phyloP scores from a whole-genome alignment of 2,329 filamentous ascomycete genomes.

The Botrytis pseudocinerea region DNA sequence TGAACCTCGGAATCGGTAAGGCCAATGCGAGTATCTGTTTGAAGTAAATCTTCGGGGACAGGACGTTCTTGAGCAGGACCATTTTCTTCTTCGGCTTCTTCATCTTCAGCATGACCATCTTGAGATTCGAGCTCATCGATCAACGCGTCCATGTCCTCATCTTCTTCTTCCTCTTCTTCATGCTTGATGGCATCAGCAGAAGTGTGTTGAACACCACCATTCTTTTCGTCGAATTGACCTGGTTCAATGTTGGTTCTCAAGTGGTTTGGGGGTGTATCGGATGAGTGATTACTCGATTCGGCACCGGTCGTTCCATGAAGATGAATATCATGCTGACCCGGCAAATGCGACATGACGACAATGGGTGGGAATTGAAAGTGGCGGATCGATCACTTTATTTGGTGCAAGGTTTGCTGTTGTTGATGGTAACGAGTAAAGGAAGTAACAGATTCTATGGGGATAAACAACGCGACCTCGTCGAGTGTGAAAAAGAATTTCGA shows the following conservation, averaged over 20 bases:
- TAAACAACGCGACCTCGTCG: constrained; percentile 17
- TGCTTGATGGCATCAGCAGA: constrained; percentile 41
- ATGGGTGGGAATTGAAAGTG: neutral
- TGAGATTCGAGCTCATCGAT: constrained; percentile 85
- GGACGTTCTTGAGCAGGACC: constrained; percentile 55
- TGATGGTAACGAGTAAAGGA: constrained; percentile 9
- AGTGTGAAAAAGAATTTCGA: constrained; percentile 20
- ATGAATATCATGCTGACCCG: neutral
- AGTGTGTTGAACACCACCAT: constrained; percentile 1
- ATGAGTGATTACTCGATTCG: constrained; percentile 26
- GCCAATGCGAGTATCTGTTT: constrained; percentile 73
- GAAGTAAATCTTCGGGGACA: constrained; percentile 72
- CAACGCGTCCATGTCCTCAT: constrained; percentile 81
- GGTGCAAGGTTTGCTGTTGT: neutral
- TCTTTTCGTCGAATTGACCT: constrained; percentile 66
- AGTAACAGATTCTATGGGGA: constrained; percentile 14
- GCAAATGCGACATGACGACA: neutral
- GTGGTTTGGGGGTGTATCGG: constrained; percentile 35
- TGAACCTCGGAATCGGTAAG: constrained; percentile 70
- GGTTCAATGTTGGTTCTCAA: constrained; percentile 65
- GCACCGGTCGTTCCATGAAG: constrained; percentile 8
- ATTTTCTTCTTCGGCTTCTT: constrained; percentile 56
- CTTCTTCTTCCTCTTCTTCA: constrained; percentile 64
- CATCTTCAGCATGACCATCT: constrained; percentile 68
- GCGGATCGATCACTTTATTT: neutral